Percentiles rank a stretch among this genome's conserved stretches.
These are phyloP conservation scores for Fusarium albidum DNA, from an alignment of 2,329 filamentous ascomycete species.

Conservation along the genomic window DNA sequence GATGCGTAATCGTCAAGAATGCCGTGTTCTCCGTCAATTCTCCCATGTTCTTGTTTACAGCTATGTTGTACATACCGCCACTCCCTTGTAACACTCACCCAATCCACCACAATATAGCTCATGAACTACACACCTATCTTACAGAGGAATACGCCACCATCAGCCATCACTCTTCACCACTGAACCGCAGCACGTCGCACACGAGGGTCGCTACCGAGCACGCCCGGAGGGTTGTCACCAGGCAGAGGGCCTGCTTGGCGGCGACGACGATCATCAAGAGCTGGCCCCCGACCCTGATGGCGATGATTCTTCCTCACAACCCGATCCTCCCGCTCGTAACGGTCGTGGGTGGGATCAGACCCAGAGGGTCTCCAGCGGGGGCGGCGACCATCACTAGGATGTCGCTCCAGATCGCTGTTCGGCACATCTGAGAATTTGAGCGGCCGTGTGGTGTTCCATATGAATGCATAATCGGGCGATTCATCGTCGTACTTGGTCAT, in stretches of 20 bases:
- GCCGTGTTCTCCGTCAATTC: constrained; percentile 9
- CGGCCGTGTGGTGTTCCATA: constrained; percentile 46
- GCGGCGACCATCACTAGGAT: no score
- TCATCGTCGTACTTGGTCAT: constrained; percentile 13
- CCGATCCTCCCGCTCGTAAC: no score
- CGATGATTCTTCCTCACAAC: background rate
- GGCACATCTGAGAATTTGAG: no score
- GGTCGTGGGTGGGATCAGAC: no score
- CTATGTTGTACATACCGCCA: constrained; percentile 15
- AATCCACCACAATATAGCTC: background rate
- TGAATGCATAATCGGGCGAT: constrained; percentile 38
- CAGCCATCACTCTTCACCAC: background rate
- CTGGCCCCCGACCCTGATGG: background rate
- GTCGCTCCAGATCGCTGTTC: no score
- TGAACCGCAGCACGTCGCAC: constrained; percentile 2
- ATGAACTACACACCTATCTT: background rate
- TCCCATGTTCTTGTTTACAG: background rate
- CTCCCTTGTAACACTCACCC: constrained; percentile 12
- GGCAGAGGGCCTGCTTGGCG: background rate
- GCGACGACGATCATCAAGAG: background rate
- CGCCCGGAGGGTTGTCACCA: no score
- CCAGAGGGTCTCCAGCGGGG: no score
- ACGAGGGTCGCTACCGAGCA: no score
- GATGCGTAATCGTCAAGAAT: constrained; percentile 5
- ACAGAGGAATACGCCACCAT: background rate